A percentile compares a stretch with the other conserved stretches of the same genome.
Evolutionary conservation across 139 green algal species (phyloP).

Genomic region (Chlorella sp.): DNA sequence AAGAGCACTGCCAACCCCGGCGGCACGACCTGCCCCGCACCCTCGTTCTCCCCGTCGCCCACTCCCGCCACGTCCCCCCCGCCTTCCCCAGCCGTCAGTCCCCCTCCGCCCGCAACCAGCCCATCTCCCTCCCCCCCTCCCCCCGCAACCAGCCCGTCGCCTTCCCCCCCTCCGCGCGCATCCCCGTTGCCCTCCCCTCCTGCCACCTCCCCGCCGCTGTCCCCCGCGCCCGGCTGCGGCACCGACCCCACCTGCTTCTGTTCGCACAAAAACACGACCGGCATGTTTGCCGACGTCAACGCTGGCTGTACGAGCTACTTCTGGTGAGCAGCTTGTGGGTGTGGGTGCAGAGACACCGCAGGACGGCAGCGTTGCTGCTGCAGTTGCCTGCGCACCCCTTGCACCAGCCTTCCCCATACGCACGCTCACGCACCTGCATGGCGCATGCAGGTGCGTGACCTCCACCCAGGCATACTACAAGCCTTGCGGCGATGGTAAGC

Average conservation of each 20-base stretch:
- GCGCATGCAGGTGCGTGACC: constrained; percentile 14
- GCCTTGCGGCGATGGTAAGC: no score
- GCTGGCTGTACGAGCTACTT: constrained; percentile 13
- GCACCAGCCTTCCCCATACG: no score
- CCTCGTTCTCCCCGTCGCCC: no score
- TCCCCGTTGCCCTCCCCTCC: background rate
- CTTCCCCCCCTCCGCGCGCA: background rate
- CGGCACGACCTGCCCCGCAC: background rate
- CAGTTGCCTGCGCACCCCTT: background rate
- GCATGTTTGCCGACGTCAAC: constrained; percentile 19
- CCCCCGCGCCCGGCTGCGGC: background rate
- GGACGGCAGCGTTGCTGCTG: background rate
- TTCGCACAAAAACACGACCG: background rate
- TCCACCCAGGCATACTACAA: constrained; percentile 21
- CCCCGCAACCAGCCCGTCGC: background rate
- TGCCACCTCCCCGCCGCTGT: background rate
- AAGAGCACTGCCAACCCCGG: background rate
- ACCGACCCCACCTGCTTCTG: constrained; percentile 21
- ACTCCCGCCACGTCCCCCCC: background rate
- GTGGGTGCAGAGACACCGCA: no score
- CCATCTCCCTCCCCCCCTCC: background rate
- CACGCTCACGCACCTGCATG: no score
- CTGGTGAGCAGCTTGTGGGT: constrained; percentile 1
- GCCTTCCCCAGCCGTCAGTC: background rate
- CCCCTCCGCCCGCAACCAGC: background rate